Conservation (phyloP, 495 filamentous ascomycete species). For the Elaphomyces granulatus region DNA sequence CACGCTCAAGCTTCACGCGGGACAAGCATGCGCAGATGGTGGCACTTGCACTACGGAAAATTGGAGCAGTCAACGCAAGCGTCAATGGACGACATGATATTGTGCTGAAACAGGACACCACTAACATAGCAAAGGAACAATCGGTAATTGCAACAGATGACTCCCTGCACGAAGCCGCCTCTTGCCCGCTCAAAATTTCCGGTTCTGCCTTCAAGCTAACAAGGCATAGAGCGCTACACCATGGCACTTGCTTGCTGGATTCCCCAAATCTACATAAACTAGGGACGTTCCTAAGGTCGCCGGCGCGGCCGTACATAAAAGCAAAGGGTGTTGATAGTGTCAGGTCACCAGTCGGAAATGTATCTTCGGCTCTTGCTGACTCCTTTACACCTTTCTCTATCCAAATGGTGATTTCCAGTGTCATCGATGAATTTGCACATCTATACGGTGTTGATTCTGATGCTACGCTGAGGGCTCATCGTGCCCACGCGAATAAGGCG, state of each 20-base stretch:
- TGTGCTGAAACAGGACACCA: slow-evolving; percentile 38
- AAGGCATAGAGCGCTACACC: slow-evolving; percentile 61
- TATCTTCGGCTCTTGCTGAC: slow-evolving; percentile 35
- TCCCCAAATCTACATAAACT: slow-evolving; percentile 56
- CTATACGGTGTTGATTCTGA: slow-evolving; percentile 20
- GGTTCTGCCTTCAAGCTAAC: slow-evolving; percentile 92
- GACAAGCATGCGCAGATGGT: slow-evolving; percentile 88
- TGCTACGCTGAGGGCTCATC: slow-evolving; percentile 21
- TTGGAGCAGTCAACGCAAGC: slow-evolving; percentile 34
- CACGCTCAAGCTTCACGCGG: slow-evolving; percentile 55
- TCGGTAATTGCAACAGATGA: slow-evolving; percentile 1
- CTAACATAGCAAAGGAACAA: slow-evolving; percentile 6
- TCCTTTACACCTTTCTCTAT: slow-evolving; percentile 22
- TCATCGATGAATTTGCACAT: slow-evolving; percentile 23
- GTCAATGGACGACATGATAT: slow-evolving; percentile 94
- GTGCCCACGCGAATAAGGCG: slow-evolving; percentile 21
- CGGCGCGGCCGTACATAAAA: slow-evolving; percentile 56
- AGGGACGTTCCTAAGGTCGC: slow-evolving; percentile 51
- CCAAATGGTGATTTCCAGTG: slow-evolving; percentile 20
- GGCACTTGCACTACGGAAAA: slow-evolving; percentile 49
- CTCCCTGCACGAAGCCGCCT: slow-evolving; percentile 11
- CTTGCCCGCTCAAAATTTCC: slow-evolving; percentile 59
- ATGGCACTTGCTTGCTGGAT: slow-evolving; percentile 74
- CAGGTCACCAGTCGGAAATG: slow-evolving; percentile 68
- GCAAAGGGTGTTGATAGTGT: slow-evolving; percentile 91